These are phyloP conservation scores for Nothophaeocryptopus gaeumannii DNA, from an alignment of 2,329 filamentous ascomycete genomes.

Conservation along the genomic window DNA sequence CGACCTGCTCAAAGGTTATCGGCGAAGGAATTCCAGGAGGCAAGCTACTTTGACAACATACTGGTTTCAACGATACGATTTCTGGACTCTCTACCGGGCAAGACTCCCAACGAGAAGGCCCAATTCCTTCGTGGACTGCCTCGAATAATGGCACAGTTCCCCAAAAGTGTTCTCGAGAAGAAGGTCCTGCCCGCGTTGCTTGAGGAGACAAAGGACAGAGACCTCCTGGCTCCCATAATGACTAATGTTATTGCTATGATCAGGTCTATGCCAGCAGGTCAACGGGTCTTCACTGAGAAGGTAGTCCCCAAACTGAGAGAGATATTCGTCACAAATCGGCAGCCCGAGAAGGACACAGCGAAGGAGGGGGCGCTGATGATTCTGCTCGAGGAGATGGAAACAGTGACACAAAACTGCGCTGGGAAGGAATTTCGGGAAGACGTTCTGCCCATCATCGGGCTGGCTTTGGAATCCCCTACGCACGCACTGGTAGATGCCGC, in stretches of 20 bases:
- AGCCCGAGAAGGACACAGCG: slow-evolving; percentile 71
- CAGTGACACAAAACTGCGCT: slow-evolving; percentile 75
- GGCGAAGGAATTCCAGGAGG: slow-evolving; percentile 88
- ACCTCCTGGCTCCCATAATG: slow-evolving; percentile 78
- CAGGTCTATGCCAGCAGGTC: slow-evolving; percentile 70
- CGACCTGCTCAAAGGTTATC: slow-evolving; percentile 83
- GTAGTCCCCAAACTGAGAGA: slow-evolving; percentile 82
- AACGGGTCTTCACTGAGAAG: slow-evolving; percentile 76
- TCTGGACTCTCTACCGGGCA: slow-evolving; percentile 83
- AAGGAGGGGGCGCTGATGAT: slow-evolving; percentile 91
- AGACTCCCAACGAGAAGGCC: slow-evolving; percentile 85
- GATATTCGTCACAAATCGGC: slow-evolving; percentile 65
- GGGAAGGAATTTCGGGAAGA: slow-evolving; percentile 96
- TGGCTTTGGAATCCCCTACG: slow-evolving; percentile 83
- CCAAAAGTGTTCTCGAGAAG: slow-evolving; percentile 88
- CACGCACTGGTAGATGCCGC: slow-evolving; percentile 86
- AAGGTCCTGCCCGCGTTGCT: slow-evolving; percentile 86
- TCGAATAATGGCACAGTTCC: slow-evolving; percentile 86
- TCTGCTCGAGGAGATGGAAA: slow-evolving; percentile 75
- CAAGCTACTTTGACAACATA: slow-evolving; percentile 95
- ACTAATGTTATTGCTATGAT: slow-evolving; percentile 93
- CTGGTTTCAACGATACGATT: slow-evolving; percentile 95
- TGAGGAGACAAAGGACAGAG: slow-evolving; percentile 90
- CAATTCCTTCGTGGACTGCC: slow-evolving; percentile 87
- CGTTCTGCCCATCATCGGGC: slow-evolving; percentile 78